These are phyloP conservation scores for Astrocystis sublimbata DNA, from an alignment of 495 filamentous ascomycete genomes.

Conservation along the genomic window DNA sequence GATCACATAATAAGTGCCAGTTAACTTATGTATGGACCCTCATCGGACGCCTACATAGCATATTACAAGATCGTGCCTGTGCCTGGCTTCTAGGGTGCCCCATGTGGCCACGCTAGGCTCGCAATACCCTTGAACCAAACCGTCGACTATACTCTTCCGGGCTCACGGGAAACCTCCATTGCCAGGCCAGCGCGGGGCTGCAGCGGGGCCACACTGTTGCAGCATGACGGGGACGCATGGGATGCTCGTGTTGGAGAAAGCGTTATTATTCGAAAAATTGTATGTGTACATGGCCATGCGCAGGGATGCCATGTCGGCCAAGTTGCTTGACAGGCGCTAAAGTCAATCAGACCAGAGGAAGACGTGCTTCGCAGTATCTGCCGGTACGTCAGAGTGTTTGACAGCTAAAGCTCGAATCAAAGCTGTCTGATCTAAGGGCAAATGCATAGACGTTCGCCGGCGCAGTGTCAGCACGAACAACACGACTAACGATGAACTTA, in stretches of 20 bases:
- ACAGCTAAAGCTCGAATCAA: background rate
- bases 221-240: slow-evolving; percentile 7
- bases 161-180: slow-evolving; percentile 16
- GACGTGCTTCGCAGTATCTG: background rate
- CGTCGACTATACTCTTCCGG: slow-evolving; percentile 17
- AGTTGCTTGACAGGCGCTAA: slow-evolving; percentile 2
- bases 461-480: background rate
- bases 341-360: background rate
- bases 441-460: background rate
- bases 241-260: slow-evolving; percentile 19
- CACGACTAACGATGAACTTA: background rate
- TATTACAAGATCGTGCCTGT: slow-evolving; percentile 15
- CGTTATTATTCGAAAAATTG: slow-evolving; percentile 4
- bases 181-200: slow-evolving; percentile 19
- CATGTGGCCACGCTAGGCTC: slow-evolving; percentile 13
- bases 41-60: background rate
- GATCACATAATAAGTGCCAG: slow-evolving; percentile 15
- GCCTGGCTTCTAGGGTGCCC: slow-evolving; percentile 15
- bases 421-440: slow-evolving; percentile 1
- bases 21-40: slow-evolving; percentile 13
- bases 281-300: background rate
- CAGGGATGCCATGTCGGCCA: slow-evolving; percentile 13
- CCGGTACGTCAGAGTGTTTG: background rate
- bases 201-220: slow-evolving; percentile 18
- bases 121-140: background rate